Evolutionary conservation across 2,329 filamentous ascomycete species (phyloP).

Genomic region (Didymellaceae sp.): DNA sequence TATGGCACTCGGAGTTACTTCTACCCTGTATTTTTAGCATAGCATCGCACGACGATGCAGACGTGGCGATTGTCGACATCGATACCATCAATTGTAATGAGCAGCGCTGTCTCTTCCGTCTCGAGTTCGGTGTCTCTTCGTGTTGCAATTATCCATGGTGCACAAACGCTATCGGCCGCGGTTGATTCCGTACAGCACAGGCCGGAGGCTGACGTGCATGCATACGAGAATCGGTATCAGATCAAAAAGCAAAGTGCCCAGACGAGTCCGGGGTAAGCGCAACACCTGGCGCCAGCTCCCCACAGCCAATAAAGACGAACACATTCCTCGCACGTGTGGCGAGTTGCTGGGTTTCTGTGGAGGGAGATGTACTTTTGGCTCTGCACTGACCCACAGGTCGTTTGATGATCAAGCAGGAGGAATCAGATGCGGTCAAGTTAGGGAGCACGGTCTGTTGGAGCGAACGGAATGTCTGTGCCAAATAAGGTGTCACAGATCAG

Average conservation of each 20-base stretch:
- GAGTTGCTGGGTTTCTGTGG: background rate
- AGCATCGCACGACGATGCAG: constrained; percentile 2
- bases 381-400: background rate
- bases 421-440: background rate
- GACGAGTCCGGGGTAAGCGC: constrained; percentile 1
- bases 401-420: background rate
- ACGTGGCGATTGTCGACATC: background rate
- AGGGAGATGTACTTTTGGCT: background rate
- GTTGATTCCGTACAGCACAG: constrained; percentile 10
- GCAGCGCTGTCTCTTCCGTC: background rate
- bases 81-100: constrained; percentile 7
- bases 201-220: constrained; percentile 4
- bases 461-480: background rate
- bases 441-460: background rate
- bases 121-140: background rate
- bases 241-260: constrained; percentile 9
- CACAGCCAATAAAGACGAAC: background rate
- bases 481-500: background rate
- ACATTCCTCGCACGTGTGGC: background rate
- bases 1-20: constrained; percentile 5
- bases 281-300: background rate
- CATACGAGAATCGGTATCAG: background rate
- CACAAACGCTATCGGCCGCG: constrained; percentile 1
- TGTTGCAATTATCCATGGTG: background rate
- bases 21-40: constrained; percentile 14